Evolutionary conservation across 2,329 filamentous ascomycete species (phyloP).

Genomic region (Diaporthe destruens): DNA sequence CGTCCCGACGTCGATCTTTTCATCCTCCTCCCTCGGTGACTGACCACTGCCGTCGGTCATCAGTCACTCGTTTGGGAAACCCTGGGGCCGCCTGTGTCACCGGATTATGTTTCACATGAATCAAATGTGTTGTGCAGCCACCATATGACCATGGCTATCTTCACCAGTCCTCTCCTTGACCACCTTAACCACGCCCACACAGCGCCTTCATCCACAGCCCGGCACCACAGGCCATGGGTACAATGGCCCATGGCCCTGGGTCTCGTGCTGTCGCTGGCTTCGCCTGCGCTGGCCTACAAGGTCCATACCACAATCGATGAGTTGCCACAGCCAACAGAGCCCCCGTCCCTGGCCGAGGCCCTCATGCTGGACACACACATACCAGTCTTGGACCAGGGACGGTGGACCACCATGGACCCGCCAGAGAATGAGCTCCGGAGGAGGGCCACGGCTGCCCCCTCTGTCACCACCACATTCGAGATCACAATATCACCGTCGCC

Average conservation of each 20-base stretch:
- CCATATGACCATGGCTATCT: conserved; percentile 47
- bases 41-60: conserved; percentile 21
- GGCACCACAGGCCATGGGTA: conserved; percentile 44
- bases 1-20: conserved; percentile 13
- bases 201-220: neutral
- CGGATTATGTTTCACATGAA: conserved; percentile 46
- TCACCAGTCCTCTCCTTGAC: conserved; percentile 26
- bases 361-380: conserved; percentile 54
- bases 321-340: conserved; percentile 45
- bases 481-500: conserved; percentile 42
- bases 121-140: conserved; percentile 44
- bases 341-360: conserved; percentile 48
- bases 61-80: conserved; percentile 36
- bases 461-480: conserved; percentile 36
- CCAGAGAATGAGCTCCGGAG: conserved; percentile 49
- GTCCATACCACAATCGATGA: conserved; percentile 35
- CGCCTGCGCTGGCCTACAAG: conserved; percentile 45
- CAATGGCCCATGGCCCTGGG: conserved; percentile 46
- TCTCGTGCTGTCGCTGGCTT: conserved; percentile 45
- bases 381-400: conserved; percentile 50
- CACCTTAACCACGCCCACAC: conserved; percentile 21
- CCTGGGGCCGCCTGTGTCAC: conserved; percentile 40
- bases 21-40: conserved; percentile 8
- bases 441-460: conserved; percentile 36
- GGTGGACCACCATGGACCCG: conserved; percentile 54